These are phyloP conservation scores for Ceratobasidium sp. DNA, from an alignment of 1,284 basidiomycete species.

Conservation along the genomic window DNA sequence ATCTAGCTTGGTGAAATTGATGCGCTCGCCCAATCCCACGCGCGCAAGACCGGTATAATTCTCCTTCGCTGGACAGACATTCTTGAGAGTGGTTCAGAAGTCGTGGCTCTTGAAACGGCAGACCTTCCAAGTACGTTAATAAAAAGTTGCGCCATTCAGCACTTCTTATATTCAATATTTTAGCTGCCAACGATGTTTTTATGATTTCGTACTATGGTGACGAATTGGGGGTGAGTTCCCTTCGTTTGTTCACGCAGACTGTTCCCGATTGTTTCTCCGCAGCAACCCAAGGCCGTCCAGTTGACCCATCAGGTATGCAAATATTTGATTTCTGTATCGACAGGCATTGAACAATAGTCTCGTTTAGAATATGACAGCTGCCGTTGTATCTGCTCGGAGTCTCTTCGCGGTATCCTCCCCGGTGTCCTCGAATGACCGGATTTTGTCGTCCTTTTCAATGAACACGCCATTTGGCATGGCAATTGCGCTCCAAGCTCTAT, in stretches of 20 bases:
- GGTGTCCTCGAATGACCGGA: conserved; percentile 73
- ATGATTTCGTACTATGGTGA: conserved; percentile 72
- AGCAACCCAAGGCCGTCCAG: conserved; percentile 61
- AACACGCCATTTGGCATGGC: conserved; percentile 76
- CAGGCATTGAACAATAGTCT: background rate
- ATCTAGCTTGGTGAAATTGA: conserved; percentile 55
- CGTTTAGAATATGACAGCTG: conserved; percentile 74
- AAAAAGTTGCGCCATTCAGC: background rate
- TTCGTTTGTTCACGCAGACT: background rate
- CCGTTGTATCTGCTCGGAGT: conserved; percentile 73
- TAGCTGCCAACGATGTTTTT: conserved; percentile 64
- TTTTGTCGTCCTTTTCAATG: conserved; percentile 76
- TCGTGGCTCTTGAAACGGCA: conserved; percentile 15
- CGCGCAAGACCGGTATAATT: conserved; percentile 58
- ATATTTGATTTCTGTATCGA: background rate
- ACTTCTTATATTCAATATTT: background rate
- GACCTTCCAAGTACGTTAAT: conserved; percentile 45
- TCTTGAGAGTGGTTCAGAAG: conserved; percentile 66
- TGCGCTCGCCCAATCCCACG: conserved; percentile 55
- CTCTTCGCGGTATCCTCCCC: conserved; percentile 71
- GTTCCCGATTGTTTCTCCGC: conserved; percentile 22
- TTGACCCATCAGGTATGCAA: conserved; percentile 66
- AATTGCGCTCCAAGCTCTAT: conserved; percentile 77
- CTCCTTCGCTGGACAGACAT: conserved; percentile 68
- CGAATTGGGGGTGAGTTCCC: conserved; percentile 57